Evolutionary conservation across 2,329 filamentous ascomycete species (phyloP), one percentile per base, ranked within the genome.

Genomic region (Aspergillus pseudoglaucus): DNA sequence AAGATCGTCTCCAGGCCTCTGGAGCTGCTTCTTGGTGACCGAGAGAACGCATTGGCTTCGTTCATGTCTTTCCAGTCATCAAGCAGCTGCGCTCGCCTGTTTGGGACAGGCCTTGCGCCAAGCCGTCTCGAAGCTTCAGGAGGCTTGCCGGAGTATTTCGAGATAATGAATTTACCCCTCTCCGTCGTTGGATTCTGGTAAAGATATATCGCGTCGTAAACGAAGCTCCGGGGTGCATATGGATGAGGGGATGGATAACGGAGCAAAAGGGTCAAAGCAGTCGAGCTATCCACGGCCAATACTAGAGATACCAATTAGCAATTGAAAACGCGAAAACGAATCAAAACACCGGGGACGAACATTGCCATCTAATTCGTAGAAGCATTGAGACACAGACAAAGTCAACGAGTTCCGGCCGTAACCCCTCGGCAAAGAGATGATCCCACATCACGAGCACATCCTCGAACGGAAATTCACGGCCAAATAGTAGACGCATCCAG

Each of bases 351-450:
- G 6, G 41, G 14, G 20, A 59, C 85, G 74, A 72, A 93, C 88
- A 73, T 57, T 90, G 82, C 90, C 90, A 96, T 48, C 91, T 82
- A 57, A 97, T 89, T 44, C 93, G 82, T 41, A 98, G 75, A 20
- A 98, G 75, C 90, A 98, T 97, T 5, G 90, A 85, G 45, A 96
- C 83, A 57, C 90, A 96, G n/a, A 96, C 84, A 47, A 93, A 77
- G 61, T 97, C 89, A 56, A 97, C 82, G 27, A 97, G 73, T 44
- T 90, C 82, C 23, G 95, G 71, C 0, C 80, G 78, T 6, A 91
- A 79, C 59, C 95, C 90, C 59, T 94, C 82, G 2, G 90, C 87
- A 64, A 98, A 94, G 1, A 98, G 75, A 6, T 84, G 80, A 69
- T 98, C 93, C 93, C 93, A 98, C 47, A 98, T 78, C 18, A 81